Base-by-base conservation (phyloP, 2,329 filamentous ascomycete species). In the Zarea fungicola region DNA sequence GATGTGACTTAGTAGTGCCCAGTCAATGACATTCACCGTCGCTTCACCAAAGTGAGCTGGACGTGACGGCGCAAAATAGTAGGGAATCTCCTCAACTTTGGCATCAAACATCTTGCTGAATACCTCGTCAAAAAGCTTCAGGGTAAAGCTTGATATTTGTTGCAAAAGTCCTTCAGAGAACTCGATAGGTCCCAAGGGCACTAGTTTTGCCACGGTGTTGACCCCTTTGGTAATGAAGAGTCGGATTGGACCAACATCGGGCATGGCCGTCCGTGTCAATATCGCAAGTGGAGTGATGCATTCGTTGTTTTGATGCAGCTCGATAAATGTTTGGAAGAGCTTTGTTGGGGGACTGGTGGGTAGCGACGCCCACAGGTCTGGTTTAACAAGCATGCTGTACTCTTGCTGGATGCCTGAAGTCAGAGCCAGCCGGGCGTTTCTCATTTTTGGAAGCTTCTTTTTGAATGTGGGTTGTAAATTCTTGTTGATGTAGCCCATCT, bases 41-140 rank as follows among this genome's bases (percentile, higher is more conserved):
- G 39, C 6, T 48, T 18, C 0, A 25, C 23, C 1, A 31, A 28
- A 37, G 72, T 68, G 1, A 31, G 35, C 9, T 58, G 34, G 0
- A 16, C 42, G 8, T 67, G 23, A 60, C 0, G 93, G 92, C 0
- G 83, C 86, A 13, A 96, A 61, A 71, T 90, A 96, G 65, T 96
- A 99, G 0, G 90, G 85, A 62, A 96, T 77, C 23, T 84, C 81
- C 1, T 74, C 65, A 0, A 73, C 57, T 14, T 81, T 73, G 0
- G 78, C 71, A 42, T 87, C 81, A 58, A 89, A 99, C 3, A 76
- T 74, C 64, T 99, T 99, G 65, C 90, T 92, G 70, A 96, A 97
- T 0, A 96, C 72, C 56, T 97, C 89, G 14, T 80, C 70, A 64
- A 95, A 96, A 0, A 95, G 66, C 5, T 78, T 75, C 34, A 95